Evolutionary conservation across 1,284 basidiomycete species (phyloP), one percentile per base, ranked within the genome.

Genomic region (Athelia psychrophila): DNA sequence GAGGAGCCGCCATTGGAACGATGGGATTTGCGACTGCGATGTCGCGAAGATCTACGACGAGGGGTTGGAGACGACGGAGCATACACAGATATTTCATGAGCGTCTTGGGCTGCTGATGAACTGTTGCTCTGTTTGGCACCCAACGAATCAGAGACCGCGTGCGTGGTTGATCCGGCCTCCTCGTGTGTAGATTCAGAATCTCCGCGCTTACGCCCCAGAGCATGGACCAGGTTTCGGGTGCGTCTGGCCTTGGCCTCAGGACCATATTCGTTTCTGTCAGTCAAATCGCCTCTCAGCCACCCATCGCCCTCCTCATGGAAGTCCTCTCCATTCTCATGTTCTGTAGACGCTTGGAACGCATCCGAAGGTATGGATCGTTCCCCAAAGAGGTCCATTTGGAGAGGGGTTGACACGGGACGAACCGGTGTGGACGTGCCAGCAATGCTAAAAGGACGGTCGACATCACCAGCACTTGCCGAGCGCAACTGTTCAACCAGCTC

Each of bases 401-500:
- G 38, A 18, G 38, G 38, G 6, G 38, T 42, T 5, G 44, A 46
- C 16, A 46, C 24, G 10, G 19, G 16, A 24, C 44, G 44, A 23
- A 24, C 18, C 6, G n/a, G n/a, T 16, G n/a, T 46, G 22, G 44
- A 27, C 16, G n/a, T 22, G 38, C n/a, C 16, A 16, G n/a, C 6
- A 6, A n/a, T 8, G n/a, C 38, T 16, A 16, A 22, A 18, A 42
- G 38, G 38, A 18, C n/a, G 16, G 20, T 42, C 38, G 20, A 42
- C 16, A 23, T 27, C 44, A 23, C 23, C 16, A 5, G 53, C 52
- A 20, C 60, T 55, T 13, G 61, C 56, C 6, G 61, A 63, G 49
- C 64, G 57, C 25, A 67, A 47, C 15, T 64, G 60, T 47, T 68
- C 66, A 3, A 68, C 66, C n/a, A 68, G 62, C 51, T 66, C 64